Evolutionary conservation across 495 filamentous ascomycete genomes (phyloP), one percentile per base, ranked within the genome.

Genomic region (Niebla homalea): DNA sequence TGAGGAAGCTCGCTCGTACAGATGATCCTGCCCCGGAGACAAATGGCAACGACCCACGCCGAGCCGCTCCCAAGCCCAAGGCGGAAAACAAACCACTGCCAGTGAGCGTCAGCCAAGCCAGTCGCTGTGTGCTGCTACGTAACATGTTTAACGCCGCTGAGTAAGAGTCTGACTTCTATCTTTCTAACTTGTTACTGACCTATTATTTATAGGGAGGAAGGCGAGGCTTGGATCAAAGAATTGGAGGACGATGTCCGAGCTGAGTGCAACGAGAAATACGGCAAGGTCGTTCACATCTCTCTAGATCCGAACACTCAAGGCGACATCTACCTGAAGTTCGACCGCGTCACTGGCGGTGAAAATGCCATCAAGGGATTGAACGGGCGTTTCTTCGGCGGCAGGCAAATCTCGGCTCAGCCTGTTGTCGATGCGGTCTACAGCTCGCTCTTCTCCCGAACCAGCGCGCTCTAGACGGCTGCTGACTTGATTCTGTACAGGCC

Each of bases 341-440:
- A 95, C 69, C 83, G 86, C 53, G 86, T 96, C 50, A 78, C 86
- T 58, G 92, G 89, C 49, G 93, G 90, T 60, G 85, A 95, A 64
- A 97, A 96, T 57, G 92, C 93, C 51, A 89, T 95, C 72, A 92
- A 94, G 64, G 93, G 93, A 53, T 75, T 99, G 48, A 99, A 97
- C 64, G 93, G 93, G 41, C 81, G 93, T 56, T 94, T 87, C 70
- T 99, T 97, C 62, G 89, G 85, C 51, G 88, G 87, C 49, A 76
- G 76, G 51, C 84, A 85, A 69, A 94, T 97, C 66, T 87, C 79
- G 60, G 93, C 90, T 57, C 84, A 88, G 57, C 92, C 88, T 62
- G 88, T 99, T 70, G 89, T 95, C 62, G 92, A 97, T 65, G 88
- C 87, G 55, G 87, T 99, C 66, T 99, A 99, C 79, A 89, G 86